Base-by-base conservation (phyloP, 31 red algal species). In the Porphyra umbilicalis region DNA sequence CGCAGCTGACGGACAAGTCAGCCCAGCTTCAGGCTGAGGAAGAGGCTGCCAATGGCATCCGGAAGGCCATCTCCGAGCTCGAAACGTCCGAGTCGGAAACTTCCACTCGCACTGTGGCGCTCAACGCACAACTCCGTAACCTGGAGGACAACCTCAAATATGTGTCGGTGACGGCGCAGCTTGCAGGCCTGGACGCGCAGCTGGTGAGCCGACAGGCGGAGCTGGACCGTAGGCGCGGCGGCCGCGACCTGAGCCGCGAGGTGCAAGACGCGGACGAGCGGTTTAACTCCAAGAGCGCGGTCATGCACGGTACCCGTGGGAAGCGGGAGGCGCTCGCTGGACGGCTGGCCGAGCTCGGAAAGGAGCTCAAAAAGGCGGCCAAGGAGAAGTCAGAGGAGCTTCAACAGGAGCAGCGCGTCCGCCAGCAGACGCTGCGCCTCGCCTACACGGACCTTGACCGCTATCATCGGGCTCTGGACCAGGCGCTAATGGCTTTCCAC, bases 401-500 rank as follows among this genome's bases (percentile, higher is more conserved):
- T 68, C 75, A 36, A 15, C 77, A 92, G 32, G 92, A 92, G 85
- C 90, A 85, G n/a, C 75, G 87, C 15, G 86, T 96, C 33, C 84
- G 86, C 11, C 82, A 88, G 75, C 87, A 94, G 46, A 92, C 94
- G 2, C 86, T 92, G 34, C 89, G 96, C 38, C 79, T 96, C 4
- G 94, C 92, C 25, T 79, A 79, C 16, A 76, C 79, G 15, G 97
- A 99, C 83, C 81, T 99, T 2, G 90, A 94, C 29, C 77, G 81
- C 35, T 96, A 96, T 39, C 87, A 99, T 36, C 83, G 82, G 30
- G 97, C 94, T 16, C 82, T 99, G 8, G 97, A 99, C 79, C 89
- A 91, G 85, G 94, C 97, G 11, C 39, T 99, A 39, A 92, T 99
- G 86, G 81, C 88, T 33, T 99, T 90, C 79, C 97, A 99, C 82